phyloP scores from a whole-genome alignment of 305 asterid genomes.

The Fraxinus platypoda region DNA sequence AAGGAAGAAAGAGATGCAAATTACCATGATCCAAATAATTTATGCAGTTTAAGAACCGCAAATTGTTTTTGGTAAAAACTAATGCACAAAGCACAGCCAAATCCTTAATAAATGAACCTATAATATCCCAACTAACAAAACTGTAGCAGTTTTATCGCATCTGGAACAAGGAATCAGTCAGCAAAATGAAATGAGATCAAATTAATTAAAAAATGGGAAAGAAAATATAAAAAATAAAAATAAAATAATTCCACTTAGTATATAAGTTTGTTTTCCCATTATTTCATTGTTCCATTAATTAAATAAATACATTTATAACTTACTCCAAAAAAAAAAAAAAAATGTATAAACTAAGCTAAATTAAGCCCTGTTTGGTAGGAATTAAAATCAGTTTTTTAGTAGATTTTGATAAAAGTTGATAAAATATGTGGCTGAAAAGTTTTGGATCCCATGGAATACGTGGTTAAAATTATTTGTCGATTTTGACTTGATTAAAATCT shows the following conservation, averaged over 20 bases:
- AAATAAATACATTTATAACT: background rate
- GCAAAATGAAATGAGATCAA: background rate
- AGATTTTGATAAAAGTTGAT: background rate
- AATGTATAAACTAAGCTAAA: background rate
- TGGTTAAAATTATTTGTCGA: no score
- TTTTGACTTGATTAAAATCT: background rate
- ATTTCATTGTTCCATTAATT: background rate
- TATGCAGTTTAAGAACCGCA: background rate
- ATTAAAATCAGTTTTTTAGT: no score
- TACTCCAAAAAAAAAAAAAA: background rate
- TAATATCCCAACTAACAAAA: background rate
- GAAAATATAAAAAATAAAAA: background rate
- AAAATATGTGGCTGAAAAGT: background rate
- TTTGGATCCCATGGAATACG: background rate
- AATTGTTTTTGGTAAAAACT: background rate
- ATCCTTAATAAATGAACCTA: background rate
- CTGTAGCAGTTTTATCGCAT: background rate
- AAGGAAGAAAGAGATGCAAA: background rate
- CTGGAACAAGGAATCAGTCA: background rate
- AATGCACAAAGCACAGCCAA: background rate
- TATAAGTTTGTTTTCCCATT: background rate
- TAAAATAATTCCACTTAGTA: background rate
- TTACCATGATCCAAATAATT: background rate
- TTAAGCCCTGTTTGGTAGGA: background rate
- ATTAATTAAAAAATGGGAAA: background rate